phyloP scores from a whole-genome alignment of 108 stramenopile genomes.

The Nitzschia sp. region DNA sequence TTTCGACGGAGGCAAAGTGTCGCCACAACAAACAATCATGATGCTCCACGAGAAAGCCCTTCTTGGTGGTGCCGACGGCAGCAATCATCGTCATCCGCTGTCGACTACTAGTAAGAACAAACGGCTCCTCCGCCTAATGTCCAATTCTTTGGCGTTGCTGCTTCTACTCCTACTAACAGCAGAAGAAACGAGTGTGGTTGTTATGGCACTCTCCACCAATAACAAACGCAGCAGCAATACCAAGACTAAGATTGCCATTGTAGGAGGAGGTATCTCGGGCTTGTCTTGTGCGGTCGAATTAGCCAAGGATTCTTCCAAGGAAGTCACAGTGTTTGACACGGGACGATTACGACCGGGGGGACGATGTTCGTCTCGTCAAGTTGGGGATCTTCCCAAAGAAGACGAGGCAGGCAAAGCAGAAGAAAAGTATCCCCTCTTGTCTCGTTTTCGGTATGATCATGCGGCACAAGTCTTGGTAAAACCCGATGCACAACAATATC shows the following conservation, averaged over 20 bases:
- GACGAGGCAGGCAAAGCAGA: too few relatives aligned
- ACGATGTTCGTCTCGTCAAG: conserved; percentile 63
- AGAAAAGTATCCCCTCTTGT: conserved; percentile 23
- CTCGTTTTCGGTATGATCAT: conserved; percentile 60
- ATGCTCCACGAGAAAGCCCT: too few relatives aligned
- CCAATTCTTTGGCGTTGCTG: too few relatives aligned
- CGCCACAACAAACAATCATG: too few relatives aligned
- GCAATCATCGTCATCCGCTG: too few relatives aligned
- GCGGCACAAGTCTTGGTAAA: conserved; percentile 70
- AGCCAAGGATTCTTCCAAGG: not conserved
- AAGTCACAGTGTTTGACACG: conserved; percentile 71
- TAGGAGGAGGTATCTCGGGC: conserved; percentile 84
- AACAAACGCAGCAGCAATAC: not conserved
- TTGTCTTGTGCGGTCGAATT: conserved; percentile 64
- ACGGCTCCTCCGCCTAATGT: too few relatives aligned
- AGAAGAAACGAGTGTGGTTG: too few relatives aligned
- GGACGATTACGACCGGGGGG: conserved; percentile 83
- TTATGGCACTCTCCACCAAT: too few relatives aligned
- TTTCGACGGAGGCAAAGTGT: too few relatives aligned
- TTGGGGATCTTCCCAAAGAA: conserved; percentile 39
- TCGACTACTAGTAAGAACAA: too few relatives aligned
- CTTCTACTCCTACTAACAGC: conserved; percentile 3
- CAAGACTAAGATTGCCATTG: conserved; percentile 53
- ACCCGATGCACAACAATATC: conserved; percentile 11
- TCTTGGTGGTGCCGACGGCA: too few relatives aligned